Evolutionary conservation across 352 stramenopile species (phyloP), one percentile per base, ranked within the genome.

Genomic region (Aphanomyces astaci): DNA sequence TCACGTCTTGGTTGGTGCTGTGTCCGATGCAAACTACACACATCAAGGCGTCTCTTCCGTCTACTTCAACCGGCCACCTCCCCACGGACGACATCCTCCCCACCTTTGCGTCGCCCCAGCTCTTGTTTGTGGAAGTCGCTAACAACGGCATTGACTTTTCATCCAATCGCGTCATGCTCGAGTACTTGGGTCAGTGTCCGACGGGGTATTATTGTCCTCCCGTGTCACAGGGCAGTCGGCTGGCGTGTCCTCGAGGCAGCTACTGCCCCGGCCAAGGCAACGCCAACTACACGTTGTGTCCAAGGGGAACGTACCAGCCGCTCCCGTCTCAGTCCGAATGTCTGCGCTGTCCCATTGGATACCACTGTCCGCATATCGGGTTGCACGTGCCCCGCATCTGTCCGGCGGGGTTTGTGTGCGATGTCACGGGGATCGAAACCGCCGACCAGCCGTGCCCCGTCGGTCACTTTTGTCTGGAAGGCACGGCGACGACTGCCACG

Each of bases 121-220:
- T 67, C 13, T 15, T 88, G 3, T 83, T 94, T 22, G 81, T 98
- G 33, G 83, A 96, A 66, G 75, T 98, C 19, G 96, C 94, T 11
- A 98, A 98, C 76, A 98, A 98, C 76, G 93, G 87, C 27, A 73
- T 86, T n/a, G 96, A 98, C 71, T 98, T 95, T 67, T 96, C 92
- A 17, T 86, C 72, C 11, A 90, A 88, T 45, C 77, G 87, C 63
- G 32, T 78, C 4, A 73, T 71, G 64, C 81, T 98, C 75, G 75
- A 96, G 55, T 84, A 89, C 54, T 71, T 84, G 40, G 84, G 81
- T 0, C 77, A 73, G 2, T 98, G 94, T 78, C 90, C 92, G 4
- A 85, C 80, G 5, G 94, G 94, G 0, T 75, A 75, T 17, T 98
- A 96, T 69, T 98, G 95, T 64, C 87, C 81, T 0, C 68, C 78